Evolutionary conservation across 495 filamentous ascomycete genomes (phyloP), one percentile per base, ranked within the genome.

Genomic region (Bacidia rubella): DNA sequence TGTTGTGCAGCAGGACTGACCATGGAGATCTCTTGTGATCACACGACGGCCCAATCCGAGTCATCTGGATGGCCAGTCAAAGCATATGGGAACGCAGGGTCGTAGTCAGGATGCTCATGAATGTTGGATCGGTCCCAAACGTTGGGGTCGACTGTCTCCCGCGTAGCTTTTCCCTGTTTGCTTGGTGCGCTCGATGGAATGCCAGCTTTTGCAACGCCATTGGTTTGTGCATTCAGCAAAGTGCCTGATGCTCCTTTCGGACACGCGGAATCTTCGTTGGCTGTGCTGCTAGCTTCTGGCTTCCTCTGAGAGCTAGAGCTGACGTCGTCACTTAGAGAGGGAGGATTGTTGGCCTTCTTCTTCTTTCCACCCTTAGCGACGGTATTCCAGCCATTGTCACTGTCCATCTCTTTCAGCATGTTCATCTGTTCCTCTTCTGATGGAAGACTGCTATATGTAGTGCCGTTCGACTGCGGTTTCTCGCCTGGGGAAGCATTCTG

Each of bases 361-460:
- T 70, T 72, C 67, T 90, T 90, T 55, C 57, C 54, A 12, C 57
- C 42, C 29, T 78, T 85, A 47, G 76, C 73, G 47, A 90, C 85
- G 20, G 84, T 87, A 54, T 71, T 86, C 85, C 86, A 89, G 27
- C 77, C 78, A 51, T 82, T 78, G 11, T 79, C 74, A 20, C 69
- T 69, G 21, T 67, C 67, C 58, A 79, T 70, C 41, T 76, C 75
- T 25, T 68, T 75, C 25, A 86, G 69, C 57, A 83, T 69, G 64
- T 82, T 75, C 67, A 92, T 68, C 69, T 93, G 87, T 66, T 92
- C 87, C 62, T 95, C 87, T 66, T 93, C 87, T 0, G 86, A 86
- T 3, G 82, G 85, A 40, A 85, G 71, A 51, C 27, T 65, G 46
- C 41, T 19, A 27, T 15, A 43, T n/a, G 2, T 22, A n/a, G 12